Evolutionary conservation across 2,329 filamentous ascomycete species (phyloP).

Genomic region (Venturia oleaginea): DNA sequence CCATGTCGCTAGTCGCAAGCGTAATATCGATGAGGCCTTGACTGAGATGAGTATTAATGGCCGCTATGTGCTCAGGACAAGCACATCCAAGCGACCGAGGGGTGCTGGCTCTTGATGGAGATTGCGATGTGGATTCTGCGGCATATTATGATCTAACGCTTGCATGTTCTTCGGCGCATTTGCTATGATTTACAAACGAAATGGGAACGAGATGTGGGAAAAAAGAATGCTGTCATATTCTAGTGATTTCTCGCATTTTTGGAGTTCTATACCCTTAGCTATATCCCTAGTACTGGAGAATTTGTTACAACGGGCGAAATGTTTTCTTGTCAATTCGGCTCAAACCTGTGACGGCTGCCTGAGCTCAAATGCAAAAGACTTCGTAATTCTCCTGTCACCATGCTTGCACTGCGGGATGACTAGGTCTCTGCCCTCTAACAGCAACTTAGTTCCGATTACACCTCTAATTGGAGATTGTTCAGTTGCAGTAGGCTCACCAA

Average conservation of each 20-base stretch:
- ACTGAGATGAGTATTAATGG: conserved; percentile 47
- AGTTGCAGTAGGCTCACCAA: too few species aligned
- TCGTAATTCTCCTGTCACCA: too few species aligned
- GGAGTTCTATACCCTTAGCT: conserved; percentile 4
- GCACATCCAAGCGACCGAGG: conserved; percentile 30
- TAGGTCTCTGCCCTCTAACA: too few species aligned
- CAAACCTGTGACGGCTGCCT: too few species aligned
- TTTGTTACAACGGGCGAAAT: too few species aligned
- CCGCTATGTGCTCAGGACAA: conserved; percentile 39
- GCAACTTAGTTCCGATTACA: too few species aligned
- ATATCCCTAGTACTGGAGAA: background rate
- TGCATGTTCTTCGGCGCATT: background rate
- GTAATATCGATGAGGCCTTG: conserved; percentile 41
- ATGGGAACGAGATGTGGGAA: background rate
- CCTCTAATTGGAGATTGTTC: too few species aligned
- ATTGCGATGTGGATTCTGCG: background rate
- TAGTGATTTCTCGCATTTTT: background rate
- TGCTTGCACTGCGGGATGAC: too few species aligned
- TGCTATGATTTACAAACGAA: background rate
- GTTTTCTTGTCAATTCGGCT: too few species aligned
- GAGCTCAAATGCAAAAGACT: too few species aligned
- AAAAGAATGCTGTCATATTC: background rate
- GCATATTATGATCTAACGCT: background rate
- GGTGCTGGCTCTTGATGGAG: background rate
- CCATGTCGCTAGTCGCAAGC: conserved; percentile 39